Percentiles rank a stretch among this genome's conserved stretches.
Evolutionary conservation across 208 protist genomes (phyloP).

Genomic region (Acanthamoeba quina): DNA sequence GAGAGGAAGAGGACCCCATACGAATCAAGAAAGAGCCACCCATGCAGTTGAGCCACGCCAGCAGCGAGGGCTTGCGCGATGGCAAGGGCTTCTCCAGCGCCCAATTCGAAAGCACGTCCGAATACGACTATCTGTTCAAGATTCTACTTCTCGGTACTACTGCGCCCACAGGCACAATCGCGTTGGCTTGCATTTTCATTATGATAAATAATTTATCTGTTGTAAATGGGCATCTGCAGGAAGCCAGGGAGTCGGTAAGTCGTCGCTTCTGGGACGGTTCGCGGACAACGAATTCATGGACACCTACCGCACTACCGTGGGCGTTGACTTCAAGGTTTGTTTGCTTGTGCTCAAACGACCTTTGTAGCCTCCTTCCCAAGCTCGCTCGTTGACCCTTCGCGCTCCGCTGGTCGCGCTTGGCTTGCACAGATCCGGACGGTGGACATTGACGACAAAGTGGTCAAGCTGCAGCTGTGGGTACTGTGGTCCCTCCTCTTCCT

Average conservation of each 20-base stretch:
- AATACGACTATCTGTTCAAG: conserved; percentile 62
- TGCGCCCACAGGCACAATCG: too few species aligned
- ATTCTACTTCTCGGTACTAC: conserved; percentile 32
- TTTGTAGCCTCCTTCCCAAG: too few species aligned
- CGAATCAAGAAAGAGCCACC: conserved; percentile 3
- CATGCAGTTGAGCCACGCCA: neutral
- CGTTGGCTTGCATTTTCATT: too few species aligned
- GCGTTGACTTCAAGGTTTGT: conserved; percentile 49
- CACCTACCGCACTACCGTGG: conserved; percentile 46
- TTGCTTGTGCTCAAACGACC: neutral
- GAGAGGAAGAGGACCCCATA: conserved; percentile 2
- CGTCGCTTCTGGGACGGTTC: conserved; percentile 46
- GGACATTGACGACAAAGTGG: conserved; percentile 51
- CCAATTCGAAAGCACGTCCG: conserved; percentile 48
- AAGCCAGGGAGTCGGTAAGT: conserved; percentile 57
- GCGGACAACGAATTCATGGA: conserved; percentile 56
- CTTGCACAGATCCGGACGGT: conserved; percentile 17
- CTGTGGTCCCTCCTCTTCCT: neutral
- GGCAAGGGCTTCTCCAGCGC: conserved; percentile 25
- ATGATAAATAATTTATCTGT: neutral
- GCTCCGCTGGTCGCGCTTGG: neutral
- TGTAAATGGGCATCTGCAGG: neutral
- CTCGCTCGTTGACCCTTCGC: neutral
- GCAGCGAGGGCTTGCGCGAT: neutral
- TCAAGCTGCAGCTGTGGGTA: conserved; percentile 34